Percentiles rank a stretch among this genome's conserved stretches.
phyloP scores from a whole-genome alignment of 208 protist species.

The Trypanosoma mega region DNA sequence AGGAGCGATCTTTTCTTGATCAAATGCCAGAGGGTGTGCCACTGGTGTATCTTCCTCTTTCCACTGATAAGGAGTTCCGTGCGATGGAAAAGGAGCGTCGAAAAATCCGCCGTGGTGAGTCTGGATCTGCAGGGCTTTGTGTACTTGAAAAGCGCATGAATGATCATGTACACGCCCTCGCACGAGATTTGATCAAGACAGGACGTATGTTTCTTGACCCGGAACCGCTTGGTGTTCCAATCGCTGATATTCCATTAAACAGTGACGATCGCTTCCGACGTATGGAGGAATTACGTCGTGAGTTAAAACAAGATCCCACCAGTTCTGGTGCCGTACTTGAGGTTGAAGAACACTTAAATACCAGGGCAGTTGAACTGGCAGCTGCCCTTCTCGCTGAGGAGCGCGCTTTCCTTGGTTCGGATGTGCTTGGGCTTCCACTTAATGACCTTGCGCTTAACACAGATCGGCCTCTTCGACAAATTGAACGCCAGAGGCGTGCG shows the following conservation, averaged over 20 bases:
- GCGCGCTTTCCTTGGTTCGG: conserved; percentile 52
- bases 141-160: conserved; percentile 60
- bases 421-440: conserved; percentile 47
- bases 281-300: conserved; percentile 49
- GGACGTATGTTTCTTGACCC: conserved; percentile 57
- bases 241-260: conserved; percentile 52
- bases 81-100: conserved; percentile 58
- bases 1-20: conserved; percentile 80
- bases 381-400: conserved; percentile 62
- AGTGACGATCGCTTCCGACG: conserved; percentile 56
- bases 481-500: too few relatives aligned
- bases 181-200: conserved; percentile 43
- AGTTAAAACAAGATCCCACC: conserved; percentile 54
- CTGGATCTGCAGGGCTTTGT: conserved; percentile 27
- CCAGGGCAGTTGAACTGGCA: conserved; percentile 66
- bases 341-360: conserved; percentile 73
- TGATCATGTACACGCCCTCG: conserved; percentile 53
- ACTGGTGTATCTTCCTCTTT: conserved; percentile 71
- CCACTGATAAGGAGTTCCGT: conserved; percentile 64
- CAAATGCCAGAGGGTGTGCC: conserved; percentile 71
- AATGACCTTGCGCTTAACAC: conserved; percentile 72
- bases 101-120: conserved; percentile 26
- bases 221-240: conserved; percentile 54
- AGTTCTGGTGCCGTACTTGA: too few relatives aligned
- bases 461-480: too few relatives aligned